Percentiles rank a stretch among this genome's conserved stretches.
Evolutionary conservation across 2,329 filamentous ascomycete species (phyloP).

Genomic region (Aspergillus amoenus): DNA sequence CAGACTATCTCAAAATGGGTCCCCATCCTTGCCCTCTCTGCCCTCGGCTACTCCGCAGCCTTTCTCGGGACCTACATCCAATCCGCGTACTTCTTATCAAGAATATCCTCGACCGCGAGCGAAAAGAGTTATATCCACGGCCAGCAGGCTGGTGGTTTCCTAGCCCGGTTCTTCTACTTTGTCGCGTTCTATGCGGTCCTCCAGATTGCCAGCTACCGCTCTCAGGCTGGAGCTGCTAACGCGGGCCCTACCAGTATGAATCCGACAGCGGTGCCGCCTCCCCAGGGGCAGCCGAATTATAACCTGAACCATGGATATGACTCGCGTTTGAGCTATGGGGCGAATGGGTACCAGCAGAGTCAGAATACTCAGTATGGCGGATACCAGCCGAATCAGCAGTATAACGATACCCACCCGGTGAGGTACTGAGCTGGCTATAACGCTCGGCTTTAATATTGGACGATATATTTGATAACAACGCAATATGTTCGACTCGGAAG

Average conservation of each 20-base stretch:
- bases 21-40: not conserved
- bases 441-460: no score
- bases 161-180: not conserved
- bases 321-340: no score
- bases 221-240: not conserved
- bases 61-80: not conserved
- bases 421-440: no score
- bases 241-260: no score
- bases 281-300: not conserved
- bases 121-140: not conserved
- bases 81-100: not conserved
- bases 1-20: not conserved
- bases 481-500: no score
- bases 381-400: no score
- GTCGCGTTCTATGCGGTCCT: not conserved
- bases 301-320: not conserved
- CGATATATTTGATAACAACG: no score
- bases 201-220: not conserved
- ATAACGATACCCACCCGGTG: no score
- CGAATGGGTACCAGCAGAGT: no score
- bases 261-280: not conserved
- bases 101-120: not conserved
- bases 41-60: not conserved
- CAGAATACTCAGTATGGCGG: not conserved
- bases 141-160: not conserved